Base-by-base conservation (phyloP, 768 basidiomycete species). In the Termitomyces sp. region DNA sequence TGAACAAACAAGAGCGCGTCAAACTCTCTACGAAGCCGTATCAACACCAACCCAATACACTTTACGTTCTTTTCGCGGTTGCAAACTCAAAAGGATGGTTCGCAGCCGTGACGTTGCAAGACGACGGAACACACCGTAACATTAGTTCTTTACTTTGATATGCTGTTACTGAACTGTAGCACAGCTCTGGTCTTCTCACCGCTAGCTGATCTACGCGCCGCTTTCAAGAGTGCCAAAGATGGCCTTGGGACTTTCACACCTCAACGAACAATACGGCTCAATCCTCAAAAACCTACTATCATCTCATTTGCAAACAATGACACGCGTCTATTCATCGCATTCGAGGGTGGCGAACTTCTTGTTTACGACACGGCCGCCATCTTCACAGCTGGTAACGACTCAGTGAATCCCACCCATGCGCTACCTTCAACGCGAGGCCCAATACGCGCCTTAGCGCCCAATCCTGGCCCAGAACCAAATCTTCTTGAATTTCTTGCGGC, bases 41-140 rank as follows among this genome's bases (percentile, higher is more conserved):
- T 34, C 74, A 79, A 64, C 73, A 81, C 25, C 67, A 81, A 2
- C 73, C 80, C 6, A 78, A 80, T 31, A 72, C 67, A 50, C 60
- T 66, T 8, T 83, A 81, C 45, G 79, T 73, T 57, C 76, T 88
- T 17, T 83, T 93, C 65, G 80, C 85, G 4, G 76, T 82, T 3
- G 79, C 86, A 3, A 89, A 86, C 68, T 72, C 76, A 12, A 81
- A 77, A 63, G 87, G 84, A 34, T 92, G 86, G 85, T 92, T 92
- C 71, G 87, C 83, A 50, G 88, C 89, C 37, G 81, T 84, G 10
- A 78, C 66, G 48, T 67, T 73, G 48, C 72, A 74, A 43, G 73
- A 74, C 53, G 67, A 72, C 56, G 65, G 73, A 56, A 65, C 72
- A 60, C 77, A 75, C 60, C 73, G 84, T 84, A 59, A 25, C 48